A percentile compares a stretch with the other conserved stretches of the same genome.
These are phyloP conservation scores for Capsicum chinense DNA, from an alignment of 257 asterid genomes.

Conservation along the genomic window DNA sequence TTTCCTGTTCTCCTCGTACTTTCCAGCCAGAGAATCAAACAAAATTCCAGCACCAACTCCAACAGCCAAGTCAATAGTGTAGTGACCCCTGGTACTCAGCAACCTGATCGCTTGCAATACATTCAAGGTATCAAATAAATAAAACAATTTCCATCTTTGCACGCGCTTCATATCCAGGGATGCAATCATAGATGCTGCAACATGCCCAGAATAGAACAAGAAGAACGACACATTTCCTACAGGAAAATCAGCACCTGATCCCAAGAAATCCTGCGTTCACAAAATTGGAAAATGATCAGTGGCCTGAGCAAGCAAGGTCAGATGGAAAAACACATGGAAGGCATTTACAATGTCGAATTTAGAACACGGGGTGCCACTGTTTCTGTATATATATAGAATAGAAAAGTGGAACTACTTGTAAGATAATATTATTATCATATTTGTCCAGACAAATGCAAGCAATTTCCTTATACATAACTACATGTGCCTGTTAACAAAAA, in stretches of 20 bases:
- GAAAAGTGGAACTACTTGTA: background rate
- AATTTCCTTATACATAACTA: background rate
- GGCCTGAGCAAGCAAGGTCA: background rate
- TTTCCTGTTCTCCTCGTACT: slow-evolving; percentile 22
- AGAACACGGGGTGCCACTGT: background rate
- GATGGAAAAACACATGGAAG: background rate
- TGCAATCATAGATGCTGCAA: slow-evolving; percentile 44
- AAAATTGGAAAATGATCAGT: background rate
- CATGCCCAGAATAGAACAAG: slow-evolving; percentile 48
- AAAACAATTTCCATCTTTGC: slow-evolving; percentile 37
- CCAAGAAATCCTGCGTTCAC: slow-evolving; percentile 37
- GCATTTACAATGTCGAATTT: background rate
- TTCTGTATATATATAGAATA: background rate
- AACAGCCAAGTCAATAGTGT: slow-evolving; percentile 43
- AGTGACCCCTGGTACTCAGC: slow-evolving; percentile 44
- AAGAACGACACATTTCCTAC: slow-evolving; percentile 46
- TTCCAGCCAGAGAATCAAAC: slow-evolving; percentile 40
- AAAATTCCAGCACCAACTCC: slow-evolving; percentile 45
- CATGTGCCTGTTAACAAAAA: background rate
- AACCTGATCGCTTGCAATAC: slow-evolving; percentile 37
- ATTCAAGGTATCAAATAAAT: slow-evolving; percentile 37
- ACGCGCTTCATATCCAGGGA: slow-evolving; percentile 41
- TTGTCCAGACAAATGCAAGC: background rate
- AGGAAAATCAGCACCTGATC: slow-evolving; percentile 45
- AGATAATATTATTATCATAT: background rate